A percentile compares a stretch with the other conserved stretches of the same genome.
phyloP scores from a whole-genome alignment of 805 yeast genomes.

The Yarrowia sp. region DNA sequence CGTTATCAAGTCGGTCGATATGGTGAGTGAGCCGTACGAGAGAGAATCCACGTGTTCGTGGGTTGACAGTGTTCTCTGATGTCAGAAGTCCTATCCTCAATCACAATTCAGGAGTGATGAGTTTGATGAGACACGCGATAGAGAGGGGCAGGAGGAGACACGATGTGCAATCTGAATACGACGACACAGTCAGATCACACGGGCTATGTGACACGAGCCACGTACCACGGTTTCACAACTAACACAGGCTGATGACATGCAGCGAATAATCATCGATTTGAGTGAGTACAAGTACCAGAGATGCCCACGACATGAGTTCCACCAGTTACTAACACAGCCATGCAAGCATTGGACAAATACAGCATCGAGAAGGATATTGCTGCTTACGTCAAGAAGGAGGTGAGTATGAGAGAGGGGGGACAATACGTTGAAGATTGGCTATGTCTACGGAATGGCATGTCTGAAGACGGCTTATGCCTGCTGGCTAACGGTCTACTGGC shows the following conservation, averaged over 20 bases:
- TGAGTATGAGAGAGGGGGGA: constrained; percentile 37
- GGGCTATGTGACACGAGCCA: background rate
- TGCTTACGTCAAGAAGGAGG: constrained; percentile 61
- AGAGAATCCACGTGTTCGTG: background rate
- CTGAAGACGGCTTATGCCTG: too few relatives aligned
- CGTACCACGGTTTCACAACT: background rate
- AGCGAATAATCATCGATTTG: constrained; percentile 46
- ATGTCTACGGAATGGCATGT: too few relatives aligned
- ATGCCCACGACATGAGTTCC: too few relatives aligned
- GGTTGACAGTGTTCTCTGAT: too few relatives aligned
- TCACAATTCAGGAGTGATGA: too few relatives aligned
- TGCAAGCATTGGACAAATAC: constrained; percentile 56
- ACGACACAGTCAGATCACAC: background rate
- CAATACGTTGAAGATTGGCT: too few relatives aligned
- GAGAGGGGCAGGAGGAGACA: background rate
- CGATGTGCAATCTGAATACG: too few relatives aligned
- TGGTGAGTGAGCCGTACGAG: constrained; percentile 45
- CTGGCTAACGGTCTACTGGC: too few relatives aligned
- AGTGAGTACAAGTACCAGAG: constrained; percentile 42
- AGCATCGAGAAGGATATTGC: constrained; percentile 63
- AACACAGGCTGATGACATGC: constrained; percentile 47
- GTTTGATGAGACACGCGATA: background rate
- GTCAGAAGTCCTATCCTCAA: too few relatives aligned
- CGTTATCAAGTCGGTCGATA: constrained; percentile 49
- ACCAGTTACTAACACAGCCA: constrained; percentile 44